Percentiles rank a stretch among this genome's conserved stretches.
Conservation (phyloP, 805 yeast genomes). For the Tetrapisispora iriomotensis region DNA sequence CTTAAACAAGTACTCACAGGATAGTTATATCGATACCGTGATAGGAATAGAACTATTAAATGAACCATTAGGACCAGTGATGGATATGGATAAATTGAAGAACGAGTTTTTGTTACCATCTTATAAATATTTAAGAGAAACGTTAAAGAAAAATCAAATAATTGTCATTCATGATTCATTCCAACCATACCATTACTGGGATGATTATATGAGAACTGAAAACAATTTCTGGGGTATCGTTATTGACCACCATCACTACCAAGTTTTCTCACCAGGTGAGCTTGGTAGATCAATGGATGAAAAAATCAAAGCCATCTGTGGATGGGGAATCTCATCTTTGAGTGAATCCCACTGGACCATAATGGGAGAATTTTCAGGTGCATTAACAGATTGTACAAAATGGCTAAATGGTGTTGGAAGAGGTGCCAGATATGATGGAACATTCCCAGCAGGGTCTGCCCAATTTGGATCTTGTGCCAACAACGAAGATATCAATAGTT, state of each 20-base stretch:
- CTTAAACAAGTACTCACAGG: slow-evolving; percentile 50
- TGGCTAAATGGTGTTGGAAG: slow-evolving; percentile 80
- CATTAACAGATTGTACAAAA: slow-evolving; percentile 78
- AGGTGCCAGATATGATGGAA: slow-evolving; percentile 71
- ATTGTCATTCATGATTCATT: slow-evolving; percentile 78
- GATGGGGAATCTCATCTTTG: slow-evolving; percentile 35
- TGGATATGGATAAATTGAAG: slow-evolving; percentile 48
- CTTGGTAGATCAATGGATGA: slow-evolving; percentile 47
- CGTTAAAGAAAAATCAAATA: slow-evolving; percentile 38
- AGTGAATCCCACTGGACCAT: slow-evolving; percentile 60
- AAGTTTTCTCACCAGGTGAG: slow-evolving; percentile 63
- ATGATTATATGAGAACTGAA: slow-evolving; percentile 37
- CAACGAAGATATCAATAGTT: slow-evolving; percentile 36
- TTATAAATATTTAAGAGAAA: slow-evolving; percentile 49
- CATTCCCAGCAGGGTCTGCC: slow-evolving; percentile 28
- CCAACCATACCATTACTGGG: slow-evolving; percentile 49
- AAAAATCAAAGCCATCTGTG: slow-evolving; percentile 47
- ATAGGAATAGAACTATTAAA: slow-evolving; percentile 75
- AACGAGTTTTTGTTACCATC: slow-evolving; percentile 47
- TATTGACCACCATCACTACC: slow-evolving; percentile 83
- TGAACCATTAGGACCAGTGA: slow-evolving; percentile 71
- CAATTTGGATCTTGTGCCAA: slow-evolving; percentile 54
- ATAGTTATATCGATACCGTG: slow-evolving; percentile 55
- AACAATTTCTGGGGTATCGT: slow-evolving; percentile 52
- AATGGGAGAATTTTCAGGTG: slow-evolving; percentile 84